Evolutionary conservation across 2,329 filamentous ascomycete species (phyloP).

Genomic region (Cordyceps javanica): DNA sequence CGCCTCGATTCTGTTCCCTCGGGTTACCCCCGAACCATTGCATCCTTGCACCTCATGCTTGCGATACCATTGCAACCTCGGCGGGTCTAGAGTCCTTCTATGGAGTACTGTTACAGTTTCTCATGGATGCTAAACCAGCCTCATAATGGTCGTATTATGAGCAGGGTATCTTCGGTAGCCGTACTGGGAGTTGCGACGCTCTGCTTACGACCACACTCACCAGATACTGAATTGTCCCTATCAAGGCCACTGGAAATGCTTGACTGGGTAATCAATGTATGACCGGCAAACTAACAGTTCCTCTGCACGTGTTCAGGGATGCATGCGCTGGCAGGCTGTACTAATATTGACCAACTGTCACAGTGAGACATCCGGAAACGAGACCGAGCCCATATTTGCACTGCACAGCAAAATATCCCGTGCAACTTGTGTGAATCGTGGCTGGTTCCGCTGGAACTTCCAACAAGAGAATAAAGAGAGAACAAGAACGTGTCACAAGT

Average conservation of each 20-base stretch:
- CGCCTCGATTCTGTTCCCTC: not conserved
- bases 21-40: not conserved
- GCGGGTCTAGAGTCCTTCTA: not conserved
- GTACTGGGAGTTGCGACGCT: not conserved
- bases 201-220: not conserved
- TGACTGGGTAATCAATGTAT: not conserved
- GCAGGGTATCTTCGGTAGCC: not conserved
- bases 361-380: not conserved
- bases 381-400: not conserved
- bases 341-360: not conserved
- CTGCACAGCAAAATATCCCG: not conserved
- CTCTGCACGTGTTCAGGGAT: not conserved
- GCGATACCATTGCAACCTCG: not conserved
- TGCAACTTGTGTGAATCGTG: not conserved
- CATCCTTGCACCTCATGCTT: not conserved
- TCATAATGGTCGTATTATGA: not conserved
- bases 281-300: not conserved
- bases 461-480: not conserved
- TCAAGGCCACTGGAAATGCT: not conserved
- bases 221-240: not conserved
- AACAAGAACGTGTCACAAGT: not conserved
- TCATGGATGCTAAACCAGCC: not conserved
- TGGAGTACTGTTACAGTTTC: not conserved
- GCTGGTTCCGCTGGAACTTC: not conserved
- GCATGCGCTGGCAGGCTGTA: not conserved